Evolutionary conservation across 2,329 filamentous ascomycete genomes (phyloP).

Genomic region (Fusarium newnesense): DNA sequence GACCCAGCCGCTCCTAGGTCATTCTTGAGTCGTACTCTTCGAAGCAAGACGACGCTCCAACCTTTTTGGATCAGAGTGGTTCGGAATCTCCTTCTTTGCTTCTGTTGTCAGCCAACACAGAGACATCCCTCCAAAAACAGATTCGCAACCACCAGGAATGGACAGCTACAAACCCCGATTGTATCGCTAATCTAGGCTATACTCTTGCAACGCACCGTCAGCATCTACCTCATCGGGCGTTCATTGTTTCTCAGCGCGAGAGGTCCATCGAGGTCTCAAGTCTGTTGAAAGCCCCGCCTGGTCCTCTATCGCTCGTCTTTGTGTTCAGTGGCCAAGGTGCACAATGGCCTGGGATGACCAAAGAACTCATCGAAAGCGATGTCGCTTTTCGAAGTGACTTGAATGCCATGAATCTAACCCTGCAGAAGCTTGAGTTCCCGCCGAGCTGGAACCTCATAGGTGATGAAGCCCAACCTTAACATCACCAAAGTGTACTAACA

Average conservation of each 20-base stretch:
- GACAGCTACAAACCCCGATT: conserved; percentile 12
- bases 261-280: conserved; percentile 16
- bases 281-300: neutral
- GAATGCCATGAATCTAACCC: neutral
- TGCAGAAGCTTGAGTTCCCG: neutral
- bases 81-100: conserved; percentile 3
- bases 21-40: conserved; percentile 33
- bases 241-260: neutral
- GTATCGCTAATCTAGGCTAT: conserved; percentile 40
- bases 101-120: conserved; percentile 33
- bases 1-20: neutral
- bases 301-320: neutral
- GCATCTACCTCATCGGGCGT: conserved; percentile 37
- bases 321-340: conserved; percentile 52
- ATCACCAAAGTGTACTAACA: neutral
- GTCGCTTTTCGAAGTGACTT: conserved; percentile 11
- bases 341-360: conserved; percentile 48
- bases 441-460: conserved; percentile 32
- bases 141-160: conserved; percentile 38
- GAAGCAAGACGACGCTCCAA: neutral
- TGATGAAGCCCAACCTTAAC: neutral
- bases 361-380: conserved; percentile 29
- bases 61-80: neutral
- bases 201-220: conserved; percentile 46
- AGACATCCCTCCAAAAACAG: neutral